Base-by-base conservation (phyloP, 1,284 basidiomycete species). In the Pascua sp. region DNA sequence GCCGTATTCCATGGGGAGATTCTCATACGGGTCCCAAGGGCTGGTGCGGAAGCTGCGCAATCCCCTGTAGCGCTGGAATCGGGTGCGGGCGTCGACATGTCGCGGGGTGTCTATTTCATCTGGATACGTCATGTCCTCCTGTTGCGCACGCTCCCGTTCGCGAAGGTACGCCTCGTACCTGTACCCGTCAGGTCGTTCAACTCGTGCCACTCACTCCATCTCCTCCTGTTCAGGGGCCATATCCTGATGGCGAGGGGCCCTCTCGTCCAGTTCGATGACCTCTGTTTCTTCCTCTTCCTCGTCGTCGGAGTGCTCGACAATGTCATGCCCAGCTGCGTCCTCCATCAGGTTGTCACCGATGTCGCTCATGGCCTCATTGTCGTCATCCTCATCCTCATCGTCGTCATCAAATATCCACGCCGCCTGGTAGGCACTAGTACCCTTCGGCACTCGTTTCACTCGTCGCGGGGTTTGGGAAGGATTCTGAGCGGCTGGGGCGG, bases 81-180 rank as follows among this genome's bases (percentile, higher is more conserved):
- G 84, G n/a, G 83, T 83, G 11, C 85, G 81, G 0, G 94, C 95
- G 0, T 90, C 78, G n/a, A 89, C 80, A 61, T 96, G 88, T 60
- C 88, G 83, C 0, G 95, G 96, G 0, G 96, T 98, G 67, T 98
- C 95, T n/a, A 97, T 84, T 75, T 99, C 95, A 71, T 99, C 95
- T 0, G 95, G 96, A 78, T 98, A 98, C 17, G 85, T 81, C 24
- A 86, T 78, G 66, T 97, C 90, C 49, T 90, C 86, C 50, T 85
- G 83, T 65, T 91, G 88, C 37, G 77, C 76, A n/a, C 71, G 71
- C 61, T 78, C 79, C 11, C 72, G 58, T 83, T 83, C 66, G 83
- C 79, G 60, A 53, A 84, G 81, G 86, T 89, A 92, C 2, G 80
- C 81, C 57, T 82, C 80, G 46, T 91, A 79, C 68, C 89, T 91